A percentile compares a stretch with the other conserved stretches of the same genome.
Evolutionary conservation across 371 early-diverging fungal species (phyloP).

Genomic region (Dinochytrium kinnereticum): DNA sequence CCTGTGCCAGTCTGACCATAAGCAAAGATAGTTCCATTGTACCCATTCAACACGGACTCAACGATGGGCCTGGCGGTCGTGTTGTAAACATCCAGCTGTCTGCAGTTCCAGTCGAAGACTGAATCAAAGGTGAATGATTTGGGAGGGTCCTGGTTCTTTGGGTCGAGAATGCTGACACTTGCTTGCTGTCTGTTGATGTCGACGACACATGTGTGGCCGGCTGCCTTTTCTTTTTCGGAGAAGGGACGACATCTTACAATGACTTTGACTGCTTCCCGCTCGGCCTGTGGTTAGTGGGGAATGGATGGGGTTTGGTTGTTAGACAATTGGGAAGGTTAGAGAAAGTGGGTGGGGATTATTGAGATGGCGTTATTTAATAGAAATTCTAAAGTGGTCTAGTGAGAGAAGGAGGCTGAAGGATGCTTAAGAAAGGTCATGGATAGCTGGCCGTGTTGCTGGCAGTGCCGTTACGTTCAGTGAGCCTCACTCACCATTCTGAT

Average conservation of each 20-base stretch:
- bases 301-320: too few species aligned
- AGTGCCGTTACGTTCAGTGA: too few species aligned
- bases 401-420: not conserved
- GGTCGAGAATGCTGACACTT: constrained; percentile 52
- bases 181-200: constrained; percentile 50
- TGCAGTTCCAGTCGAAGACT: constrained; percentile 53
- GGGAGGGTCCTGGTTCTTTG: constrained; percentile 47
- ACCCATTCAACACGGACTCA: constrained; percentile 76
- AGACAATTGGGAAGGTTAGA: too few species aligned
- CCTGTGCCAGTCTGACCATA: constrained; percentile 69
- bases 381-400: constrained; percentile 22
- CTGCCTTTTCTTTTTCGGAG: constrained; percentile 55
- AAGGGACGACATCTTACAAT: constrained; percentile 63
- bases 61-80: constrained; percentile 69
- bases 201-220: constrained; percentile 57
- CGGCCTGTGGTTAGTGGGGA: too few species aligned
- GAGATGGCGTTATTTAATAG: too few species aligned
- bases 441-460: too few species aligned
- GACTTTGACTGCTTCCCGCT: constrained; percentile 52
- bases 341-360: too few species aligned
- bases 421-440: constrained; percentile 24
- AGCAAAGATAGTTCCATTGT: constrained; percentile 87
- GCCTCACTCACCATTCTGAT: too few species aligned
- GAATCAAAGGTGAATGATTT: constrained; percentile 63
- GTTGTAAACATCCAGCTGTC: constrained; percentile 62